A percentile compares a stretch with the other conserved stretches of the same genome.
Conservation (phyloP, 23 red algal genomes). For the Gracilaria vermiculophylla region DNA sequence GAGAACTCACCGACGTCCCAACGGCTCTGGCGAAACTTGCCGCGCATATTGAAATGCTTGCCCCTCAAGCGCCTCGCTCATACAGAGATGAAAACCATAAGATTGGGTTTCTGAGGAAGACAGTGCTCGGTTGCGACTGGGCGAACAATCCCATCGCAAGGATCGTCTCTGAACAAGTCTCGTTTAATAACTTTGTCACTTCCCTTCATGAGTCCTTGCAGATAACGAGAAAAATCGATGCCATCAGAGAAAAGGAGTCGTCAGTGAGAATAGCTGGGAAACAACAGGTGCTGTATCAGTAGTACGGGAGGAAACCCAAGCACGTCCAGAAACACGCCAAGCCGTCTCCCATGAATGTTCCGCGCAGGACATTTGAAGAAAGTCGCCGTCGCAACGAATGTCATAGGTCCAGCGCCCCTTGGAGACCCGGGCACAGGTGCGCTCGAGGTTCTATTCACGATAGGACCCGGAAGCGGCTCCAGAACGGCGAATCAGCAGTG, state of each 20-base stretch:
- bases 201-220: background rate
- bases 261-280: background rate
- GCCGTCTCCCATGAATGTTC: background rate
- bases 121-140: background rate
- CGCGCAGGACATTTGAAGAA: constrained; percentile 9
- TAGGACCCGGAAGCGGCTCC: background rate
- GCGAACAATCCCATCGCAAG: background rate
- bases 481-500: background rate
- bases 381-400: background rate
- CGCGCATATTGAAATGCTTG: background rate
- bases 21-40: background rate
- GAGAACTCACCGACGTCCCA: background rate
- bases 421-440: constrained; percentile 1
- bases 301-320: background rate
- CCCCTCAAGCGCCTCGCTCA: background rate
- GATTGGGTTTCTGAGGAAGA: background rate
- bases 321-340: background rate
- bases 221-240: too few species aligned
- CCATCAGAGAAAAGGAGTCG: background rate
- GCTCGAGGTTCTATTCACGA: background rate
- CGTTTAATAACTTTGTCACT: background rate
- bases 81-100: background rate
- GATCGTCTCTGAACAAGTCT: background rate
- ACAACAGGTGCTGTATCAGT: background rate
- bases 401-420: background rate